Base-by-base conservation (phyloP, 805 yeast species). In the Millerozyma acaciae region DNA sequence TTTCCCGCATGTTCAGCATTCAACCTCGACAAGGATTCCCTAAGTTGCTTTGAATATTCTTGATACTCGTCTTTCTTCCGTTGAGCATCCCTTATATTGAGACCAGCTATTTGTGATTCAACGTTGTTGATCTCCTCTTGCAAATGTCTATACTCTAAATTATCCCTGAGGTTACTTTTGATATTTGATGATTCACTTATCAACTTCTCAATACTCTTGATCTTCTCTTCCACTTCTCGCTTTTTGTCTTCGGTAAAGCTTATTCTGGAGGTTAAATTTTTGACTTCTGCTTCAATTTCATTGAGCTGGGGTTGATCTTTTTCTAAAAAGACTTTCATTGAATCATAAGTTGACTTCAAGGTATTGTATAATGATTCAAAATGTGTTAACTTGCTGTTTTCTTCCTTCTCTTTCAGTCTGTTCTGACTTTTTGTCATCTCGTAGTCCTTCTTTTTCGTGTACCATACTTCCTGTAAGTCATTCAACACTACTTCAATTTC, bases 1-100 rank as follows among this genome's bases (percentile, higher is more conserved):
- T 80, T 83, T 8, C 87, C 80, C 3, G 95, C 84, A 45, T 84
- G 78, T 32, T 57, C 54, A 1, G 88, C 70, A 39, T 78, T 82
- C 26, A 84, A 53, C 4, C 57, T 58, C 10, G 84, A 69, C 33
- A 78, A 75, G 23, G 61, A 51, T 10, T 63, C 61, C 35, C 76
- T 61, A 21, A 88, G 57, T n/a, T 53, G 45, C 26, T 60, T 55
- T 2, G 88, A 72, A 37, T 75, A 71, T 8, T 65, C 57, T 45
- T 84, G 81, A 50, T 82, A 87, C 42, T 70, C 67, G 2, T 73
- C 75, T 42, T 82, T 68, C 38, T 77, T 73, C 2, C 60, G 58
- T 37, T 78, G 80, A 0, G 96, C 86, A 38, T 76, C 66, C 12
- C 63, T 65, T 1, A 68, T 51, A 47, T 81, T 77, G 10, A 84